A percentile compares a stretch with the other conserved stretches of the same genome.
phyloP scores from a whole-genome alignment of 345 rosid species.

The Nasturtium officinale region DNA sequence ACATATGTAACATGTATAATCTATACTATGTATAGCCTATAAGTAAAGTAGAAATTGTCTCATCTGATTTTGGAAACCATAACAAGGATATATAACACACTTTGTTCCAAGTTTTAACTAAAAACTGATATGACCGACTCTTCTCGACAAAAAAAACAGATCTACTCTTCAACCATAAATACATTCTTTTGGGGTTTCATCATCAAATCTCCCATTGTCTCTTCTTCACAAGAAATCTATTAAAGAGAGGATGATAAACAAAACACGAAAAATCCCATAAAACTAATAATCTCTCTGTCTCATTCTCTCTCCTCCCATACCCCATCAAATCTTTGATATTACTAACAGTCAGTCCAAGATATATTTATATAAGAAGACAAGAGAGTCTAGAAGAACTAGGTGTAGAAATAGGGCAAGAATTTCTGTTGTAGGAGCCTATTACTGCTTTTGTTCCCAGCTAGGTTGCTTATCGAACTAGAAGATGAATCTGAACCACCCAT shows the following conservation, averaged over 20 bases:
- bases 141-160: conserved; percentile 20
- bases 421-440: conserved; percentile 49
- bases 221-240: conserved; percentile 30
- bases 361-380: conserved; percentile 42
- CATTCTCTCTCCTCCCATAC: conserved; percentile 50
- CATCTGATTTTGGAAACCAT: conserved; percentile 17
- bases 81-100: conserved; percentile 16
- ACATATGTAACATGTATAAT: background rate
- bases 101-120: conserved; percentile 22
- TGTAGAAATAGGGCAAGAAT: conserved; percentile 56
- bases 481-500: conserved; percentile 34
- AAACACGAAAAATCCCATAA: conserved; percentile 35
- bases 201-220: conserved; percentile 32
- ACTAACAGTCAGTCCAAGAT: conserved; percentile 53
- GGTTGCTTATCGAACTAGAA: conserved; percentile 42
- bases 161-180: conserved; percentile 33
- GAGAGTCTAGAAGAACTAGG: conserved; percentile 44
- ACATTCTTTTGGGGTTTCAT: conserved; percentile 30
- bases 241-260: conserved; percentile 18
- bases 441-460: conserved; percentile 67
- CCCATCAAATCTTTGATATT: conserved; percentile 76
- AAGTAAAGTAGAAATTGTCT: conserved; percentile 3
- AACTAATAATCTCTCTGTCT: conserved; percentile 33
- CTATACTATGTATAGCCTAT: conserved; percentile 16
- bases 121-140: conserved; percentile 26